Conservation (phyloP, 2,329 filamentous ascomycete species). For the Colletotrichum sp. region DNA sequence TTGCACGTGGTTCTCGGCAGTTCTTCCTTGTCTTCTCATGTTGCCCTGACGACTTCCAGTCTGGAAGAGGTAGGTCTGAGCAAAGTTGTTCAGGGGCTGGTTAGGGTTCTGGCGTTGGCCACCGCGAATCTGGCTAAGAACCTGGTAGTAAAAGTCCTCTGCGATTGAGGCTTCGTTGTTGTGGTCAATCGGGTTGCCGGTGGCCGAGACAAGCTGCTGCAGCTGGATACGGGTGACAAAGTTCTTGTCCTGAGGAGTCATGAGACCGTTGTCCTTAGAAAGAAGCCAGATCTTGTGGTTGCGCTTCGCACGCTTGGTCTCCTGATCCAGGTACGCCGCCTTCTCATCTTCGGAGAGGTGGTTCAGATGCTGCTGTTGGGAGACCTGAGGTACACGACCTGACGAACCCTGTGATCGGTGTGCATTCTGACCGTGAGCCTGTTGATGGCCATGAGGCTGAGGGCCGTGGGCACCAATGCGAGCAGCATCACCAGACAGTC, state of each 20-base stretch:
- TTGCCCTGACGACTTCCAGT: slow-evolving; percentile 84
- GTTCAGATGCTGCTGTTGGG: slow-evolving; percentile 67
- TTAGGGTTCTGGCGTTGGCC: slow-evolving; percentile 89
- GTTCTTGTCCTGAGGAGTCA: slow-evolving; percentile 99
- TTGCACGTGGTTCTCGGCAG: slow-evolving; percentile 96
- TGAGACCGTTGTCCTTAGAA: slow-evolving; percentile 93
- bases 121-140: slow-evolving; percentile 92
- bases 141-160: slow-evolving; percentile 99
- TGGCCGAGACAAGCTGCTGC: slow-evolving; percentile 92
- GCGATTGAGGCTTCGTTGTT: slow-evolving; percentile 80
- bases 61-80: slow-evolving; percentile 96
- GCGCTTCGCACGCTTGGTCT: slow-evolving; percentile 92
- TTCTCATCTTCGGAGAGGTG: slow-evolving; percentile 85
- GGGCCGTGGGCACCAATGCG: slow-evolving; percentile 31
- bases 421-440: slow-evolving; percentile 35
- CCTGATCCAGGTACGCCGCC: slow-evolving; percentile 82
- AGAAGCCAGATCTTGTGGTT: slow-evolving; percentile 98
- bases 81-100: slow-evolving; percentile 94
- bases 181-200: slow-evolving; percentile 82
- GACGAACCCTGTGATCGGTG: slow-evolving; percentile 60
- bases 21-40: slow-evolving; percentile 76
- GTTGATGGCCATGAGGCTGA: slow-evolving; percentile 28
- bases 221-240: slow-evolving; percentile 98
- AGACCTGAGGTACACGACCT: slow-evolving; percentile 58
- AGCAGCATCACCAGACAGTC: slow-evolving; percentile 56